Conservation (phyloP, 805 yeast species). For the Starmerella khaoyaiensis region DNA sequence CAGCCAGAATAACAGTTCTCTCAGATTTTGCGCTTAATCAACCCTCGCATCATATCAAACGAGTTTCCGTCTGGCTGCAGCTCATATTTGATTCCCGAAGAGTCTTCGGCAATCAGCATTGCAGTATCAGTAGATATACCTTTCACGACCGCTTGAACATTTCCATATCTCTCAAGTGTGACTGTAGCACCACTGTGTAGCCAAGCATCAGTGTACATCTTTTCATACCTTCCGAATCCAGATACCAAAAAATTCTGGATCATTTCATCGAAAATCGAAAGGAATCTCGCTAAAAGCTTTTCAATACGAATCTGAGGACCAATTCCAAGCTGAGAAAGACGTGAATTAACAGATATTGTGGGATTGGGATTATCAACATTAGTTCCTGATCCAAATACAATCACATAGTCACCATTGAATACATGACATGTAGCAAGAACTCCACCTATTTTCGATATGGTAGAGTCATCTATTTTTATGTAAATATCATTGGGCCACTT, state of each 20-base stretch:
- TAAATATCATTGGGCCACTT: constrained; percentile 98
- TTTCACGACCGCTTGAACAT: constrained; percentile 46
- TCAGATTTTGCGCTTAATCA: constrained; percentile 37
- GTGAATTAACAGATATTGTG: constrained; percentile 71
- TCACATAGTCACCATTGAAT: constrained; percentile 42
- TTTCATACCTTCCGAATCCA: constrained; percentile 59
- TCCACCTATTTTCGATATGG: constrained; percentile 67
- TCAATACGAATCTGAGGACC: constrained; percentile 38
- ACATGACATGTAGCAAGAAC: constrained; percentile 69
- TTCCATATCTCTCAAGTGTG: constrained; percentile 42
- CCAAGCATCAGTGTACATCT: constrained; percentile 73
- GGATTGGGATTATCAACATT: constrained; percentile 81
- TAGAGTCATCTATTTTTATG: constrained; percentile 25
- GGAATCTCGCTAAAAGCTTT: constrained; percentile 50
- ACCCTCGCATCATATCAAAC: constrained; percentile 84
- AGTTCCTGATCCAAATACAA: constrained; percentile 78
- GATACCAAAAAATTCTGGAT: constrained; percentile 37
- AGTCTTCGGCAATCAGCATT: constrained; percentile 53
- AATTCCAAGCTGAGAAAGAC: constrained; percentile 49
- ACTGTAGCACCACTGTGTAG: constrained; percentile 67
- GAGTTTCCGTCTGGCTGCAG: constrained; percentile 97
- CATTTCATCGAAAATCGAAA: constrained; percentile 53
- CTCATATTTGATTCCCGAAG: constrained; percentile 46
- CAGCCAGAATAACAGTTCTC: neutral
- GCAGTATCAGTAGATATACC: constrained; percentile 87